Conservation (phyloP, 202 grass and related monocot genomes). For the Bolboschoenoplectus hybrid region DNA sequence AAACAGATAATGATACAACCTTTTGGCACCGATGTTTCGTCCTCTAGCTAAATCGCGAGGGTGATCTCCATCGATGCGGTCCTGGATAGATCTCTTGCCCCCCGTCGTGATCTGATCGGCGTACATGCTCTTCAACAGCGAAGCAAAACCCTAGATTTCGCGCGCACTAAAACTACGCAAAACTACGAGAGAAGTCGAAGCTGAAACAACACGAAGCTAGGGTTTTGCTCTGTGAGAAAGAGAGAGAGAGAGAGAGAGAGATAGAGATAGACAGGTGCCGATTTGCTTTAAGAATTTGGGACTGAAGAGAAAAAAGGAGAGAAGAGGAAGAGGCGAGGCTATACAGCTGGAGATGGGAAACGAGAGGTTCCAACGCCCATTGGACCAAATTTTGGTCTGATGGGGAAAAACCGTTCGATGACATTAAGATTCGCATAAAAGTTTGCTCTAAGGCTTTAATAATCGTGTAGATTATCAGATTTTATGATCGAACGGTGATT, state of each 20-base stretch:
- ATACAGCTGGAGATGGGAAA: slow-evolving; percentile 23
- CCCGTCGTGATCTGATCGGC: slow-evolving; percentile 82
- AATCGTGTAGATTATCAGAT: too few relatives aligned
- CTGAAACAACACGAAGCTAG: not conserved
- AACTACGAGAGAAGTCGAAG: not conserved
- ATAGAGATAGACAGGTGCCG: too few relatives aligned
- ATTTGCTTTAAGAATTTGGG: not conserved
- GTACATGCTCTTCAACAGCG: slow-evolving; percentile 54
- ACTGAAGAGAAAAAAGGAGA: not conserved
- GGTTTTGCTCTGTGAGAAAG: not conserved
- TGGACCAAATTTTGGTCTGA: too few relatives aligned
- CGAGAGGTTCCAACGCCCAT: too few relatives aligned
- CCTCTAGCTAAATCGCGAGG: slow-evolving; percentile 41
- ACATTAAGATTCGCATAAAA: too few relatives aligned
- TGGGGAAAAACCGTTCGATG: too few relatives aligned
- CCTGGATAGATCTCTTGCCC: slow-evolving; percentile 80
- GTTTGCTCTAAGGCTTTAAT: too few relatives aligned
- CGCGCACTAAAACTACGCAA: not conserved
- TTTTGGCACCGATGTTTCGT: slow-evolving; percentile 44
- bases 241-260: not conserved
- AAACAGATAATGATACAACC: slow-evolving; percentile 23
- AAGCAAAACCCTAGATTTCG: slow-evolving; percentile 34
- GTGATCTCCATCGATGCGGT: slow-evolving; percentile 71
- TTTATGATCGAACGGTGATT: too few relatives aligned
- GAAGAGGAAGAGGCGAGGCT: slow-evolving; percentile 24